A percentile compares a stretch with the other conserved stretches of the same genome.
Conservation (phyloP, 495 filamentous ascomycete genomes). For the Neurospora sp. region DNA sequence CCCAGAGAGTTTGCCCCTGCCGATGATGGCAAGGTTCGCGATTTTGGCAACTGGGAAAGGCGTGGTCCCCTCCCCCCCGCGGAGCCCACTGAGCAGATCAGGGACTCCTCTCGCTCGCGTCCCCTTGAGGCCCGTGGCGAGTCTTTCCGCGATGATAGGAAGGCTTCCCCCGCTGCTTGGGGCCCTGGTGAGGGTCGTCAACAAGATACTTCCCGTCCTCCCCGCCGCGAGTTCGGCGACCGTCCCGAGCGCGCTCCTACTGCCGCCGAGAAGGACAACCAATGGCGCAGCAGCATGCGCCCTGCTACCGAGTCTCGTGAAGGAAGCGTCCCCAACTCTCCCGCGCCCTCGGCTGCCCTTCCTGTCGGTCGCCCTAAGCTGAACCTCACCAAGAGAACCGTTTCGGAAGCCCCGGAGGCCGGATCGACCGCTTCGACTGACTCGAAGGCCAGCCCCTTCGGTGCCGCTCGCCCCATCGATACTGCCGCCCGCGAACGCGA, state of each 20-base stretch:
- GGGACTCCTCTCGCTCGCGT: constrained; percentile 61
- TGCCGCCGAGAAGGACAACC: constrained; percentile 75
- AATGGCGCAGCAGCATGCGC: constrained; percentile 76
- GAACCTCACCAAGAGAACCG: constrained; percentile 80
- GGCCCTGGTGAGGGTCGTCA: constrained; percentile 35
- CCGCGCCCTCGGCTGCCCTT: constrained; percentile 39
- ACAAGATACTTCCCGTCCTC: constrained; percentile 61
- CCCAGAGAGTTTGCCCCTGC: constrained; percentile 26
- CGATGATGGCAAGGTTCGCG: constrained; percentile 74
- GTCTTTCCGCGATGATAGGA: constrained; percentile 46
- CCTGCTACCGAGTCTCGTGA: constrained; percentile 43
- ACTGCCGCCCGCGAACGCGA: constrained; percentile 78
- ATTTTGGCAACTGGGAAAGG: constrained; percentile 90
- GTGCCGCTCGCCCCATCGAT: constrained; percentile 81
- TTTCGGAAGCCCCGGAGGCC: constrained; percentile 52
- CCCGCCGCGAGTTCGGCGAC: constrained; percentile 66
- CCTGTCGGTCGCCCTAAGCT: constrained; percentile 61
- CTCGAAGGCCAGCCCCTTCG: constrained; percentile 83
- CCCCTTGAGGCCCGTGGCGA: constrained; percentile 47
- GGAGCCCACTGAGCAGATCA: constrained; percentile 38
- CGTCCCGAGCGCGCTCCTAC: constrained; percentile 67
- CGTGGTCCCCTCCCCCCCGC: constrained; percentile 64
- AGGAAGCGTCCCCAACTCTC: constrained; percentile 58
- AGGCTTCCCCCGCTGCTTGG: constrained; percentile 67
- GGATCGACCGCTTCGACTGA: constrained; percentile 26